Base-by-base conservation (phyloP, 1,284 basidiomycete species). In the Sporisorium reilianum region DNA sequence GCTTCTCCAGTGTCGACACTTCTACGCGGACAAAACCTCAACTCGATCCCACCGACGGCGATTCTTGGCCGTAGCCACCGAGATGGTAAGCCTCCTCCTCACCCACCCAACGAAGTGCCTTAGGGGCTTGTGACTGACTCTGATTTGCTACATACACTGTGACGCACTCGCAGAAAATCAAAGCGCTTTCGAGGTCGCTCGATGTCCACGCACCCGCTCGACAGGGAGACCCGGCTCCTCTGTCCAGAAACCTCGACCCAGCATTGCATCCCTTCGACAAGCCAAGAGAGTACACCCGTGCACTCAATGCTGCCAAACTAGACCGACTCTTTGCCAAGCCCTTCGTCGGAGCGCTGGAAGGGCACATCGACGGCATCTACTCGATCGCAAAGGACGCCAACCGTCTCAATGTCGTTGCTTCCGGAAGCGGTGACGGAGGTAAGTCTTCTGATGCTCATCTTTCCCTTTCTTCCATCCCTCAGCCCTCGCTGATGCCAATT, bases 251-350 rank as follows among this genome's bases (percentile, higher is more conserved):
- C 85, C 90, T 99, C 44, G 91, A 98, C 81, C 95, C 96, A 0
- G 88, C 94, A 22, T 90, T 95, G 85, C 96, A 99, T 83, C 97
- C 96, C 0, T 98, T 99, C 85, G 89, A 94, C 4, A 91, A 93
- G 48, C 92, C 94, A 14, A 88, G 97, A 67, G 96, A 99, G 87
- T 94, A 97, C 55, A 95, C 91, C 22, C 90, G 97, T 64, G 97
- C 97, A 2, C 85, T 99, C 51, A 97, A 95, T 67, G 96, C 96
- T 0, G 92, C 92, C 23, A 99, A 99, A 87, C 92, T 99, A 87
- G 95, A 98, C 64, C 88, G 94, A 55, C 93, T 99, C 87, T 98
- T 98, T 84, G 92, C 96, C 26, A 98, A 97, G 84, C 97, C 97
- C 0, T 99, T 99, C 79, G 89, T 99, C 9, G 93, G 90, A 30